Base-by-base conservation (phyloP, 2,329 filamentous ascomycete genomes). In the Exophiala spinifera region DNA sequence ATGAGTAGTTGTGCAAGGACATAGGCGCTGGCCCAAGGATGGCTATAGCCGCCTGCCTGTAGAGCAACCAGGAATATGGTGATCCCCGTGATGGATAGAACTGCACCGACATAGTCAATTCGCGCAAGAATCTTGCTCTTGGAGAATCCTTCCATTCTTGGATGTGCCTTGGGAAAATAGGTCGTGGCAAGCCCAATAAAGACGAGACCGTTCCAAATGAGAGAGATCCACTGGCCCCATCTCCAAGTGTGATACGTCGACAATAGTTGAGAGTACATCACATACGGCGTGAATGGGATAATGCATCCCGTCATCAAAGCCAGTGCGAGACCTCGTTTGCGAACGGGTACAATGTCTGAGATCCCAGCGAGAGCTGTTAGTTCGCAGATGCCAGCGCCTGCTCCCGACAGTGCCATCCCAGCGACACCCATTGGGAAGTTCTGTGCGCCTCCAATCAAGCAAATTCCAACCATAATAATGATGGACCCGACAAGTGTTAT, bases 21-120 rank as follows among this genome's bases (percentile, higher is more conserved):
- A 17, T 50, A 72, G 5, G 72, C 67, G 34, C 50, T 47, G 10
- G 3, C 11, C 50, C 50, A 53, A 8, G 50, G 21, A 34, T 47
- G 34, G 39, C 21, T 42, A 19, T 53, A 53, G 13, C 50, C 50
- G 14, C 50, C 50, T 6, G 43, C 33, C 34, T 42, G 33, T 14
- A 53, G 43, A 13, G 50, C 50, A 34, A 53, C 50, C 4, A 53
- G 44, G 14, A 59, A 34, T 6, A 53, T 59, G 21, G 56, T 59
- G 21, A 59, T 40, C 5, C 57, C 57, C 2, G 31, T 15, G 19
- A 57, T 55, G 5, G 57, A 60, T 2, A 54, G 15, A 7, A 54
- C 13, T 8, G 45, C 57, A 34, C 57, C 57, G n/a, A 51, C n/a
- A 28, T 47, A 53, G 25, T 60, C 57, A 31, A 60, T 39, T 17